A percentile compares a stretch with the other conserved stretches of the same genome.
These are phyloP conservation scores for Lentinus brumalis DNA, from an alignment of 768 basidiomycete species.

Conservation along the genomic window DNA sequence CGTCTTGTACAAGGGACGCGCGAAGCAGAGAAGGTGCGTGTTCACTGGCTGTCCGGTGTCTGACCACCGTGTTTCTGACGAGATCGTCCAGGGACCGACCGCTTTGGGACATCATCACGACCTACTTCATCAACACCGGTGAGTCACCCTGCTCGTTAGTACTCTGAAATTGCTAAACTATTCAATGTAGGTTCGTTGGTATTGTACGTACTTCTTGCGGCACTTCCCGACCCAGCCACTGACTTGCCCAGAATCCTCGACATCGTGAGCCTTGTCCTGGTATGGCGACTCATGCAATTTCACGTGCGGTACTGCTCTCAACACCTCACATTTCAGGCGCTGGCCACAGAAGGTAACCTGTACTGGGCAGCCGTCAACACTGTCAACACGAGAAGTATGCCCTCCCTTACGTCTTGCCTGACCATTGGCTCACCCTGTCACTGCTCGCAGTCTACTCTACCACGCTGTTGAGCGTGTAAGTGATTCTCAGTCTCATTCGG, in stretches of 20 bases:
- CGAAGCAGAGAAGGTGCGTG: not conserved
- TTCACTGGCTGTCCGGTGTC: not conserved
- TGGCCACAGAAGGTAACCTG: not conserved
- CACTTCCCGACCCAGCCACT: not conserved
- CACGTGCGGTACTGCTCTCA: not conserved
- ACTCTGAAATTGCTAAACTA: not conserved
- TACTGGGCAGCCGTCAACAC: not conserved
- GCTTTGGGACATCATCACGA: not conserved
- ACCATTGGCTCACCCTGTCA: not conserved
- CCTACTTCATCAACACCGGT: not conserved
- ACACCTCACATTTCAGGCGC: not conserved
- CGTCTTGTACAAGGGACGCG: not conserved
- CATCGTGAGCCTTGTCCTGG: not conserved
- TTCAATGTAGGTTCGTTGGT: not conserved
- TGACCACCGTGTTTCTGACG: no score
- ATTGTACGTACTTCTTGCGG: not conserved
- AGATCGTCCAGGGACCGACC: not conserved
- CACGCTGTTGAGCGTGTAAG: not conserved
- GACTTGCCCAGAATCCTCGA: not conserved
- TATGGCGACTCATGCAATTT: not conserved
- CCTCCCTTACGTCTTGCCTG: not conserved
- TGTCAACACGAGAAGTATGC: not conserved
- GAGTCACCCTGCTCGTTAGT: not conserved
- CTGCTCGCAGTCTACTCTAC: not conserved
- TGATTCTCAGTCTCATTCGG: not conserved